Percentiles rank a stretch among this genome's conserved stretches.
These are phyloP conservation scores for Rhodotorula paludigena DNA, from an alignment of 768 basidiomycete genomes.

Conservation along the genomic window DNA sequence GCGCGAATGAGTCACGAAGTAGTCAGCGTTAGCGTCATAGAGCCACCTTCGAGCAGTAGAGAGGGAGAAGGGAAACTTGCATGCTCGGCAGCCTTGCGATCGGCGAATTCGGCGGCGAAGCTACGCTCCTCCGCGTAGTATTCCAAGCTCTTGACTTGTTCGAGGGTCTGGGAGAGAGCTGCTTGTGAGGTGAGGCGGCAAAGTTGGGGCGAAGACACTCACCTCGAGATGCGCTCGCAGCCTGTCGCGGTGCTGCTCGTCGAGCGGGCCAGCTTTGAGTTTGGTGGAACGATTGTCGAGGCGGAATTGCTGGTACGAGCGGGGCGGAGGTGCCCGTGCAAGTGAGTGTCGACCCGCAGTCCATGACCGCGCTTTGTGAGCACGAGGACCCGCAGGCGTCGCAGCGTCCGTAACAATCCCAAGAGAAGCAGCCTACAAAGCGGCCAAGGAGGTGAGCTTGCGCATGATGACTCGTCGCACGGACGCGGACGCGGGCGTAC, in stretches of 20 bases:
- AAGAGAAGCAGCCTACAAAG: neutral
- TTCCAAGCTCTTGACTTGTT: neutral
- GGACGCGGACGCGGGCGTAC: neutral
- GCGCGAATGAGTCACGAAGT: too few species aligned
- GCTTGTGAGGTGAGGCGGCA: too few species aligned
- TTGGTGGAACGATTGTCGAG: neutral
- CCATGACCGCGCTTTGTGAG: too few species aligned
- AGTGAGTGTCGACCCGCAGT: too few species aligned
- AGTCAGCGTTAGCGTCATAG: too few species aligned
- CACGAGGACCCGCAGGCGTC: neutral
- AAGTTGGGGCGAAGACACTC: neutral
- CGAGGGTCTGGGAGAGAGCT: neutral
- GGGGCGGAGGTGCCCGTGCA: too few species aligned
- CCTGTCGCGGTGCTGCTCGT: rapidly evolving
- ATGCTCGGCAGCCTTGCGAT: neutral
- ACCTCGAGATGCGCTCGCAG: neutral
- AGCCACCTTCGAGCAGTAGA: too few species aligned
- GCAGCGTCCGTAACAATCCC: neutral
- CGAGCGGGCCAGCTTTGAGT: neutral
- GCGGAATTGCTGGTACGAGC: constrained; percentile 1
- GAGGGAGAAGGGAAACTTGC: too few species aligned
- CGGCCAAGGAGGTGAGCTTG: too few species aligned
- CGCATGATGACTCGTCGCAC: too few species aligned
- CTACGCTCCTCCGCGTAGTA: too few species aligned
- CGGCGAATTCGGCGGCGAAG: neutral